Evolutionary conservation across 2,329 filamentous ascomycete species (phyloP), one percentile per base, ranked within the genome.

Genomic region (Escovopsis sp.): DNA sequence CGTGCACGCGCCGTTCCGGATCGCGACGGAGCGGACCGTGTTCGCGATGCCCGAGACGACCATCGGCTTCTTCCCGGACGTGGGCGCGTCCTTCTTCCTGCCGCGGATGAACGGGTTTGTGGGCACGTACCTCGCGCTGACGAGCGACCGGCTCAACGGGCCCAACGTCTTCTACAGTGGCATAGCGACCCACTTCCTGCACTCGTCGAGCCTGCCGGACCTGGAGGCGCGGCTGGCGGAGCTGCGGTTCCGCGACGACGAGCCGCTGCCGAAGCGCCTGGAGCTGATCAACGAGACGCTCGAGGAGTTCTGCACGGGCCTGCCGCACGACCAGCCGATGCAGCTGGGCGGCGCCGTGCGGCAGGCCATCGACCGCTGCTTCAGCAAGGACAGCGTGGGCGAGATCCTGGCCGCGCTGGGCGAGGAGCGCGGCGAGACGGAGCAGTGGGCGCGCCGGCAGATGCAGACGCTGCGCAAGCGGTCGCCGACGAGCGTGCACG

Each of bases 41-140:
- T 96, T 98, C 55, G 88, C 93, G 51, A 98, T 98, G 91, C 91
- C 91, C 27, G 91, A 98, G 67, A 98, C 91, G 4, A 94, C 79
- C 8, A 98, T 98, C 56, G 91, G 91, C 33, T 95, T 96, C 71
- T 98, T 98, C 71, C 91, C 93, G 7, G 93, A 98, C 56, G 91
- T 98, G 39, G 91, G 91, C 46, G 93, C 82, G 29, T 93, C 85
- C 10, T 98, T 96, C 69, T 96, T 96, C 71, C 70, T 98, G 41
- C 85, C 91, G 13, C 75, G 87, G 48, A 79, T 98, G 70, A 79
- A 93, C 53, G 91, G 91, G 39, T 69, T 79, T 45, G 64, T 94
- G 43, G 91, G 91, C 43, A 94, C 84, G 15, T 98, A 96, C 63
- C 78, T 98, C 35, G 91, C 87, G 15, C 70, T 98, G 48, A 98